phyloP scores from a whole-genome alignment of 148 eudicot species.

The Persicaria tinctoria region DNA sequence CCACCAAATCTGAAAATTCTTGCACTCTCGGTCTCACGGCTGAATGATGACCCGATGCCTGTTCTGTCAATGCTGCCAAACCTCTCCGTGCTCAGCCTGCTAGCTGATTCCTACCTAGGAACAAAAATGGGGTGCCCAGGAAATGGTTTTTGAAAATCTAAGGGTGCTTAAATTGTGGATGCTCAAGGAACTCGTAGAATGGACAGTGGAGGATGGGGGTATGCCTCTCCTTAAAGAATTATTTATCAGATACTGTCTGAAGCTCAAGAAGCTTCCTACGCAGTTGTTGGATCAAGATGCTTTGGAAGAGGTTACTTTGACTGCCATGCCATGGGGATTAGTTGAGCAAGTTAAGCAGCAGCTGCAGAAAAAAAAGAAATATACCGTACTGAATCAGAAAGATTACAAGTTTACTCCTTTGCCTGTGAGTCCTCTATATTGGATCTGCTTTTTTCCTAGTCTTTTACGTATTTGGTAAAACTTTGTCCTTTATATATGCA shows the following conservation, averaged over 20 bases:
- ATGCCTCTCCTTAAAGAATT: slow-evolving; percentile 30
- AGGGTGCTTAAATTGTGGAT: slow-evolving; percentile 38
- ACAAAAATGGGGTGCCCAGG: slow-evolving; percentile 18
- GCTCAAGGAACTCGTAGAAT: slow-evolving; percentile 28
- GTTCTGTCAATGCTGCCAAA: slow-evolving; percentile 22
- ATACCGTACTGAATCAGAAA: slow-evolving; percentile 10
- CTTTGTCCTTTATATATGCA: no score
- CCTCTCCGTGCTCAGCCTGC: slow-evolving; percentile 35
- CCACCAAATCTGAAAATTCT: slow-evolving; percentile 35
- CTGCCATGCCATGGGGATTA: slow-evolving; percentile 25
- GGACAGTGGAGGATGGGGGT: slow-evolving; percentile 26
- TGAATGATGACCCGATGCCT: slow-evolving; percentile 33
- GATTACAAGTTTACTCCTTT: slow-evolving; percentile 22
- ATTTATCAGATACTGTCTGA: slow-evolving; percentile 28
- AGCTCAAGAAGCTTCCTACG: slow-evolving; percentile 18
- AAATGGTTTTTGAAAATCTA: slow-evolving; percentile 20
- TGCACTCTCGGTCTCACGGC: slow-evolving; percentile 30
- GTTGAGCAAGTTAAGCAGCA: not conserved
- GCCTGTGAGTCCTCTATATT: slow-evolving; percentile 23
- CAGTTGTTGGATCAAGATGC: slow-evolving; percentile 14
- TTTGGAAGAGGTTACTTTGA: slow-evolving; percentile 27
- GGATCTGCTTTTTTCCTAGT: not conserved
- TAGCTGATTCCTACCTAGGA: slow-evolving; percentile 33
- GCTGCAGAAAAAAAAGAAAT: not conserved
- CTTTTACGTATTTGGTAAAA: not conserved